A percentile compares a stretch with the other conserved stretches of the same genome.
Conservation (phyloP, 345 rosid genomes). For the Microcos paniculata region DNA sequence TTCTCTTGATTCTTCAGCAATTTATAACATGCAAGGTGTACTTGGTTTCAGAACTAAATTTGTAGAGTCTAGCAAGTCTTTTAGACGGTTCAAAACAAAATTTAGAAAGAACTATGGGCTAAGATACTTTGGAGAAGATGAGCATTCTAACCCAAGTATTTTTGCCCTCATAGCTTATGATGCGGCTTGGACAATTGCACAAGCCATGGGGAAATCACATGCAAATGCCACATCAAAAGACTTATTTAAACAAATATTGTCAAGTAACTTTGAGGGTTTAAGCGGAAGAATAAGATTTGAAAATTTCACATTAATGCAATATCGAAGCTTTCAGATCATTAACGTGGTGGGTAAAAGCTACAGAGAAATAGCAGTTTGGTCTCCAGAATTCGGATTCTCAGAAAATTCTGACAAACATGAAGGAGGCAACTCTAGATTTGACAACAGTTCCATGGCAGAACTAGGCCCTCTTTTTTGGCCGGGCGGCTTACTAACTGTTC, state of each 20-base stretch:
- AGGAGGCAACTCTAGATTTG: background rate
- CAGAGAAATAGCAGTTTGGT: conserved; percentile 35
- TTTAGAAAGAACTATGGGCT: conserved; percentile 16
- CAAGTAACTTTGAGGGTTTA: conserved; percentile 28
- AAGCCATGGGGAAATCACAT: conserved; percentile 17
- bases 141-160: conserved; percentile 25
- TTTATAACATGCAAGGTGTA: conserved; percentile 32
- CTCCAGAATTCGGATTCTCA: conserved; percentile 18
- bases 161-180: conserved; percentile 36
- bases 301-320: conserved; percentile 3
- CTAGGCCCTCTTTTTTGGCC: conserved; percentile 32
- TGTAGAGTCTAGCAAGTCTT: background rate
- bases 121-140: conserved; percentile 28
- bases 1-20: conserved; percentile 16
- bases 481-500: conserved; percentile 24
- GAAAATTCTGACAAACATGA: background rate
- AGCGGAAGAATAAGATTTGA: conserved; percentile 26
- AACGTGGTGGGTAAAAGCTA: conserved; percentile 32
- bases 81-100: conserved; percentile 13
- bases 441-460: conserved; percentile 4
- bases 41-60: conserved; percentile 27
- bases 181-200: conserved; percentile 27
- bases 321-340: conserved; percentile 24
- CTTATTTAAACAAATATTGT: background rate
- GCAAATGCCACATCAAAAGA: background rate